These are phyloP conservation scores for Pyricularia pennisetigena DNA, from an alignment of 2,329 filamentous ascomycete genomes.

Conservation along the genomic window DNA sequence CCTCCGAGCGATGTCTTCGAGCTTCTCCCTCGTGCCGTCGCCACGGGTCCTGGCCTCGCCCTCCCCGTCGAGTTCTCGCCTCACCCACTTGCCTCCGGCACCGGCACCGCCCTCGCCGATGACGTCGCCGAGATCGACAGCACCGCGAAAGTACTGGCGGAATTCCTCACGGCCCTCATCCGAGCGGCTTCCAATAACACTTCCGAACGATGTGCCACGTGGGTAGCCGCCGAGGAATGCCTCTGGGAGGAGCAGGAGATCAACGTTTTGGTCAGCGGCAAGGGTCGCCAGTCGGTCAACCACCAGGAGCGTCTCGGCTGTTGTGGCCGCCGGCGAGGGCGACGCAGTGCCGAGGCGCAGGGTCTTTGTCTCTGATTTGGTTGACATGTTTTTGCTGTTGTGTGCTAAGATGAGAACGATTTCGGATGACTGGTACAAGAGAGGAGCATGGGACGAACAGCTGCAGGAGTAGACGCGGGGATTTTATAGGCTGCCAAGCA, in stretches of 20 bases:
- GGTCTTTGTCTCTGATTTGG: slow-evolving; percentile 7
- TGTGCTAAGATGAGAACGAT: neutral
- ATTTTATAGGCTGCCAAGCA: neutral
- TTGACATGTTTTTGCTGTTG: neutral
- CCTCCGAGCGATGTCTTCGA: slow-evolving; percentile 67
- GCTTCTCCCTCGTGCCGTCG: slow-evolving; percentile 61
- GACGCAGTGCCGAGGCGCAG: slow-evolving; percentile 48
- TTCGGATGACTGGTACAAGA: neutral
- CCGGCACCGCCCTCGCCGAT: slow-evolving; percentile 47
- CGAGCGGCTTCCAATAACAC: slow-evolving; percentile 59
- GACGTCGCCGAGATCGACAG: slow-evolving; percentile 78
- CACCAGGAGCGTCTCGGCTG: slow-evolving; percentile 51
- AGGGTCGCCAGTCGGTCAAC: slow-evolving; percentile 52
- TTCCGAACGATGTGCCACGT: slow-evolving; percentile 69
- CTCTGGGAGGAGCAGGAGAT: slow-evolving; percentile 83
- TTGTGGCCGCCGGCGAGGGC: slow-evolving; percentile 39
- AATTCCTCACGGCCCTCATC: slow-evolving; percentile 71
- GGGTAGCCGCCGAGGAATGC: slow-evolving; percentile 90
- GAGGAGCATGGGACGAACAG: neutral
- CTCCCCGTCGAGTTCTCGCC: slow-evolving; percentile 29
- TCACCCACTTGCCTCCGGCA: slow-evolving; percentile 63
- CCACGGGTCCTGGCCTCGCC: slow-evolving; percentile 29
- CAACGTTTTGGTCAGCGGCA: slow-evolving; percentile 45
- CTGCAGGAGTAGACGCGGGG: neutral
- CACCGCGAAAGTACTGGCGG: slow-evolving; percentile 65